A percentile compares a stretch with the other conserved stretches of the same genome.
These are phyloP conservation scores for Fusarium caatingaense DNA, from an alignment of 2,329 filamentous ascomycete genomes.

Conservation along the genomic window DNA sequence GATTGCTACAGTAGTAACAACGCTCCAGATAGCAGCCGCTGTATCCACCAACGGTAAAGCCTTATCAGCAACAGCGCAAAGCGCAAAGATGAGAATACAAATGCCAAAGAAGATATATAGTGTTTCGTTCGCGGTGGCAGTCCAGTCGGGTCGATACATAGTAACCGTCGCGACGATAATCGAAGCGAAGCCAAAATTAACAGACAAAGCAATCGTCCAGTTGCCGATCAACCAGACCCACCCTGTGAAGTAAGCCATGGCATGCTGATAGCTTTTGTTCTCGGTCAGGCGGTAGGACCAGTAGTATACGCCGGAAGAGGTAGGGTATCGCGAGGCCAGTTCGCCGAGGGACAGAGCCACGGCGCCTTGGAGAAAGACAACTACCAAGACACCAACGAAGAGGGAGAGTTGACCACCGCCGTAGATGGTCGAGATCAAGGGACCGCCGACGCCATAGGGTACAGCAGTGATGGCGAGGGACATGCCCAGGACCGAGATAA, in stretches of 20 bases:
- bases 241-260: neutral
- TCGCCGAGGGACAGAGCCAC: neutral
- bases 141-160: conserved; percentile 1
- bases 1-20: neutral
- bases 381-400: neutral
- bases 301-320: neutral
- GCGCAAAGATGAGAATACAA: neutral
- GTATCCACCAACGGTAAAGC: neutral
- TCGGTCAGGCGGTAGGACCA: conserved; percentile 5
- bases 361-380: neutral
- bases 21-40: conserved; percentile 4
- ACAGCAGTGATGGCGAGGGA: conserved; percentile 1
- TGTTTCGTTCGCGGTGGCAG: neutral
- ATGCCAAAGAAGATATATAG: conserved; percentile 4
- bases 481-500: neutral
- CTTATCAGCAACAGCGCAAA: neutral
- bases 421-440: neutral
- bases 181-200: conserved; percentile 7
- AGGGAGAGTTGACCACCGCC: neutral
- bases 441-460: neutral
- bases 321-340: conserved; percentile 4
- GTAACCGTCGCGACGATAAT: neutral
- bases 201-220: neutral
- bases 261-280: neutral
- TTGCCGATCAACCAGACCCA: conserved; percentile 8